Evolutionary conservation across 108 stramenopile genomes (phyloP).

Genomic region (Phaeodactylum tricornutum): DNA sequence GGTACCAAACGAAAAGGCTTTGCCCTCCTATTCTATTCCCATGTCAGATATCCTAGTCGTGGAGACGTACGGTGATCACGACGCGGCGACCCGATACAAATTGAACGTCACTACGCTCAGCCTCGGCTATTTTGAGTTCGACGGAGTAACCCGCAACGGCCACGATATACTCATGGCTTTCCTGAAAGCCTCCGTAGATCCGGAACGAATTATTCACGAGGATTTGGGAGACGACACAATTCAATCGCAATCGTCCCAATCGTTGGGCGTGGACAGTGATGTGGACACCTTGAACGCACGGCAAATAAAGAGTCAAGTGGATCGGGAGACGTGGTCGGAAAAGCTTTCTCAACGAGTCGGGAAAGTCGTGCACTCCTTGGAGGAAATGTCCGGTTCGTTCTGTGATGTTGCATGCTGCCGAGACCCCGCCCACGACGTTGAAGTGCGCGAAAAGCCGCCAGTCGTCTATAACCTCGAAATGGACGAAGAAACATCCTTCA

Average conservation of each 20-base stretch:
- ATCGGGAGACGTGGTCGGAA: conserved; percentile 1
- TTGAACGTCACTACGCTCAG: background rate
- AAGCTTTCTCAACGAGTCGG: background rate
- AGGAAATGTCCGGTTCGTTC: background rate
- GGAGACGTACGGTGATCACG: background rate
- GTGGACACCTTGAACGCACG: background rate
- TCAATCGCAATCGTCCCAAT: too few species aligned
- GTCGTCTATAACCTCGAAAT: too few species aligned
- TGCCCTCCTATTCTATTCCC: background rate
- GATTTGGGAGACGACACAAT: background rate
- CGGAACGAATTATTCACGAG: background rate
- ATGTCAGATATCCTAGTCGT: background rate
- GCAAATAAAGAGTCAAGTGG: background rate
- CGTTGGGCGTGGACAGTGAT: too few species aligned
- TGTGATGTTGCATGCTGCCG: too few species aligned
- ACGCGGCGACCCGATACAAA: background rate
- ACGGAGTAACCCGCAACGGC: background rate
- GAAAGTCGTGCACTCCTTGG: background rate
- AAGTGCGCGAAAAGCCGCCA: too few species aligned
- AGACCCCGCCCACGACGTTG: too few species aligned
- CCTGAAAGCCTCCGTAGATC: background rate
- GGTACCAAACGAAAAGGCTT: background rate
- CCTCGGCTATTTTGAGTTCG: background rate
- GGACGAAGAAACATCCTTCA: too few species aligned
- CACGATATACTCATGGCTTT: conserved; percentile 1